phyloP scores from a whole-genome alignment of 768 basidiomycete genomes.

The Lactifluus piperatus region DNA sequence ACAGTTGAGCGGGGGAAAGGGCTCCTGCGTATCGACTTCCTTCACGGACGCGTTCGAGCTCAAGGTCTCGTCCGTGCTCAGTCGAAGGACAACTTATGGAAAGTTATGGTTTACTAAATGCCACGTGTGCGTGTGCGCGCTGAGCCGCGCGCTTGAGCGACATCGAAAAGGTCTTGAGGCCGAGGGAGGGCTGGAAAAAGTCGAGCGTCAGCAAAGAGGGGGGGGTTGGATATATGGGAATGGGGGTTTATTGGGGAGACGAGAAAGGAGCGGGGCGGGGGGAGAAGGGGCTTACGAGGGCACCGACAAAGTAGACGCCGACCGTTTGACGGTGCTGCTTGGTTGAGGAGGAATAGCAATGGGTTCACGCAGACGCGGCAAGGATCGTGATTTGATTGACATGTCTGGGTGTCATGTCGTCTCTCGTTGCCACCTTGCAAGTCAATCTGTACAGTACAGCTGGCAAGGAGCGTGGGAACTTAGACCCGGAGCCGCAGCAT shows the following conservation, averaged over 20 bases:
- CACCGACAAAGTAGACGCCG: constrained; percentile 88
- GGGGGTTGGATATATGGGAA: constrained; percentile 1
- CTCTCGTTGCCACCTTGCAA: too few species aligned
- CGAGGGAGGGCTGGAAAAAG: constrained; percentile 83
- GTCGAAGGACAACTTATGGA: constrained; percentile 8
- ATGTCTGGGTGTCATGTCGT: constrained; percentile 27
- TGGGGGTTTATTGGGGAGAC: neutral
- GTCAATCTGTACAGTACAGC: too few species aligned
- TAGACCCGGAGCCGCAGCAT: too few species aligned
- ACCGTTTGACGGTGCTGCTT: constrained; percentile 73
- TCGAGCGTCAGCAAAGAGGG: too few species aligned
- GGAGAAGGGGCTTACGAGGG: constrained; percentile 65
- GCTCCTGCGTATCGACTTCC: constrained; percentile 8
- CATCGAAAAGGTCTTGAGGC: constrained; percentile 96
- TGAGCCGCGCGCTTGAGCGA: too few species aligned
- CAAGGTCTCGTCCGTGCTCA: constrained; percentile 8
- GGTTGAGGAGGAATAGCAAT: constrained; percentile 50
- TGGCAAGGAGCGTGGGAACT: neutral
- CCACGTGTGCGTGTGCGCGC: too few species aligned
- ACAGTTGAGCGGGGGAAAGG: constrained; percentile 1
- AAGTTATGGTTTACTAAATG: neutral
- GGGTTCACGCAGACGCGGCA: constrained; percentile 82
- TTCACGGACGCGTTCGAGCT: neutral
- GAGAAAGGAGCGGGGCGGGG: constrained; percentile 10
- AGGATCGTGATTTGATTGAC: constrained; percentile 77